Conservation (phyloP, 371 early-diverging fungal genomes). For the Rhizopus sp. region DNA sequence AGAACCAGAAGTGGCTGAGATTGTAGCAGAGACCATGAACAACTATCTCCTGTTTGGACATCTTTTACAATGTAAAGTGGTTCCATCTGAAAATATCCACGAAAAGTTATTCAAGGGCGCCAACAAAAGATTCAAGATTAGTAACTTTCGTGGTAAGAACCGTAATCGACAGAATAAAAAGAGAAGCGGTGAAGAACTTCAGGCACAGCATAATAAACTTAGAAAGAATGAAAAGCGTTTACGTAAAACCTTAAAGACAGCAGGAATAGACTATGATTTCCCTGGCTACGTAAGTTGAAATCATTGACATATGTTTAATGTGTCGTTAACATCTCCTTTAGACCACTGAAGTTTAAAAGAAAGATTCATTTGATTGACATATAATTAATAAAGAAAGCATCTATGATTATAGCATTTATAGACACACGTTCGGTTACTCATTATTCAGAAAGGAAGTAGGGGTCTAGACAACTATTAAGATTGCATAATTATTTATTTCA, state of each 20-base stretch:
- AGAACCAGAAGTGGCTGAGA: conserved; percentile 77
- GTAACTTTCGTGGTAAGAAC: conserved; percentile 59
- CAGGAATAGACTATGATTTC: conserved; percentile 84
- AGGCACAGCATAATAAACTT: conserved; percentile 39
- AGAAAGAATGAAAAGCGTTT: conserved; percentile 22
- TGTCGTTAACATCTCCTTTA: neutral
- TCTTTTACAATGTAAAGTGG: conserved; percentile 78
- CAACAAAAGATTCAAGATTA: conserved; percentile 59
- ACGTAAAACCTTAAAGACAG: conserved; percentile 40
- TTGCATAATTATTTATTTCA: too few relatives aligned
- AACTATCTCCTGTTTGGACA: conserved; percentile 89
- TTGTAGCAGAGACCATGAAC: conserved; percentile 95
- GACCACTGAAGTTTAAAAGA: too few relatives aligned
- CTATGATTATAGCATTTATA: neutral
- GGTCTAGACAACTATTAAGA: too few relatives aligned
- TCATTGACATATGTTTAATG: neutral
- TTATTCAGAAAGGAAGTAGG: neutral
- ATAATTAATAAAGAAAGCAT: neutral
- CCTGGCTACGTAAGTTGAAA: conserved; percentile 11
- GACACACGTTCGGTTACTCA: neutral
- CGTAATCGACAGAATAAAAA: conserved; percentile 58
- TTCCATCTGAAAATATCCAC: conserved; percentile 72
- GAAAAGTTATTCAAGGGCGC: conserved; percentile 70
- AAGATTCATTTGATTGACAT: too few relatives aligned
- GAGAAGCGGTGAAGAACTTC: conserved; percentile 51